Base-by-base conservation (phyloP, 129 eudicot species). In the Flaveria sonorensis region DNA sequence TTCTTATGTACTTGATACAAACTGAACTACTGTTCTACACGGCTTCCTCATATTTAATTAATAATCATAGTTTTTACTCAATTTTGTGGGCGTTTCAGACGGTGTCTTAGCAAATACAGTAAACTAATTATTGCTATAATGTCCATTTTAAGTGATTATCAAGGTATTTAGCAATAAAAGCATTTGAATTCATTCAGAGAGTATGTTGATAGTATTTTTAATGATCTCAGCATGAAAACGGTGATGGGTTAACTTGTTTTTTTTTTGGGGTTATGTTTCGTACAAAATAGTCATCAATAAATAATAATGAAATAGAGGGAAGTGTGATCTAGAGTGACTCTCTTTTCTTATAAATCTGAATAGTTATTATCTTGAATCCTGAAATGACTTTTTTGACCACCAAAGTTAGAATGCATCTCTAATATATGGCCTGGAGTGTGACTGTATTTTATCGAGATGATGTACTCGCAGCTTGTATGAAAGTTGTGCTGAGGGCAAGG, bases 401-500 rank as follows among this genome's bases (percentile, higher is more conserved):
- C 19, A 51, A 51, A 5, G 10, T 51, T 16, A n/a, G 14, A 51
- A 51, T 51, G 57, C 57, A 13, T 51, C 57, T 20, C 36, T 45
- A 45, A 23, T 10, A 23, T 45, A 45, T 68, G 55, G 40, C 13
- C 12, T 43, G 52, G 30, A 43, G 14, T 1, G 30, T 43, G 43
- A 43, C 39, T 43, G 24, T 68, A 2, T 3, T 43, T 42, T 43
- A 23, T 70, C 45, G 48, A 24, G 48, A 24, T 10, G 18, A 47
- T 15, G 16, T 26, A 30, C 63, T 71, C 28, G 28, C 19, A 51
- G 47, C 26, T 23, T 14, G 75, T 28, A 10, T 51, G 24, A 48
- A 28, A 71, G 26, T 50, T 23, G 75, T 51, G 63, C 18, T 48
- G 63, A 51, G 10, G 75, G 28, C 46, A 50, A 51, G 28, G 28